Evolutionary conservation across 2,329 filamentous ascomycete genomes (phyloP).

Genomic region (Venturia carpophila): DNA sequence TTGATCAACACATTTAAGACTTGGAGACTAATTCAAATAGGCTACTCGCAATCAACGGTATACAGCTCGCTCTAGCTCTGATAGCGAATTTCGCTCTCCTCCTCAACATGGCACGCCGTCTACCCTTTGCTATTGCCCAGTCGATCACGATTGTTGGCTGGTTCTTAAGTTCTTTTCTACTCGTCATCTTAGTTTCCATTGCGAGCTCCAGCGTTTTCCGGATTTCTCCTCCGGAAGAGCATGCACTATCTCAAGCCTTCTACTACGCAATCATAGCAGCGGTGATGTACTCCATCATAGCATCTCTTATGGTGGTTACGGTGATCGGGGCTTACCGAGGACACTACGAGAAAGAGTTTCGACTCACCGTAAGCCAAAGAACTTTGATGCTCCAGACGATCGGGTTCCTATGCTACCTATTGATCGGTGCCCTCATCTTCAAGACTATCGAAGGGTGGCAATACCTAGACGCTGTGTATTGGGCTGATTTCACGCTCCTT

Average conservation of each 20-base stretch:
- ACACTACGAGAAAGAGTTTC: slow-evolving; percentile 50
- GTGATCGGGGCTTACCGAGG: slow-evolving; percentile 47
- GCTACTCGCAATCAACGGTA: slow-evolving; percentile 47
- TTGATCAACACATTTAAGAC: not conserved
- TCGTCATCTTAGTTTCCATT: slow-evolving; percentile 45
- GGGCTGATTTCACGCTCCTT: slow-evolving; percentile 48
- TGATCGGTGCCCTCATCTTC: slow-evolving; percentile 41
- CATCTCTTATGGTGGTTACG: slow-evolving; percentile 47
- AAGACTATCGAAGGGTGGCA: slow-evolving; percentile 45
- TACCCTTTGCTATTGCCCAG: slow-evolving; percentile 49
- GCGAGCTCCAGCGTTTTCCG: slow-evolving; percentile 38
- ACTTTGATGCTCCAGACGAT: slow-evolving; percentile 49
- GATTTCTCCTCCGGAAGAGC: slow-evolving; percentile 34
- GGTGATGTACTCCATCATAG: slow-evolving; percentile 48
- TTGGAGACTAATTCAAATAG: slow-evolving; percentile 24
- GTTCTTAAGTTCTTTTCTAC: slow-evolving; percentile 45
- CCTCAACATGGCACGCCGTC: slow-evolving; percentile 51
- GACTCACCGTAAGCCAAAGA: slow-evolving; percentile 48
- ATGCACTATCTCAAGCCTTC: slow-evolving; percentile 48
- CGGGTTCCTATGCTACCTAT: slow-evolving; percentile 40
- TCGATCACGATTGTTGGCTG: slow-evolving; percentile 55
- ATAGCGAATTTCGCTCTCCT: slow-evolving; percentile 48
- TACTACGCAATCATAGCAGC: slow-evolving; percentile 55
- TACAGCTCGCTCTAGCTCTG: slow-evolving; percentile 48
- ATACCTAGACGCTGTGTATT: slow-evolving; percentile 48